Evolutionary conservation across 2,329 filamentous ascomycete genomes (phyloP).

Genomic region (Paecilomyces niveus): DNA sequence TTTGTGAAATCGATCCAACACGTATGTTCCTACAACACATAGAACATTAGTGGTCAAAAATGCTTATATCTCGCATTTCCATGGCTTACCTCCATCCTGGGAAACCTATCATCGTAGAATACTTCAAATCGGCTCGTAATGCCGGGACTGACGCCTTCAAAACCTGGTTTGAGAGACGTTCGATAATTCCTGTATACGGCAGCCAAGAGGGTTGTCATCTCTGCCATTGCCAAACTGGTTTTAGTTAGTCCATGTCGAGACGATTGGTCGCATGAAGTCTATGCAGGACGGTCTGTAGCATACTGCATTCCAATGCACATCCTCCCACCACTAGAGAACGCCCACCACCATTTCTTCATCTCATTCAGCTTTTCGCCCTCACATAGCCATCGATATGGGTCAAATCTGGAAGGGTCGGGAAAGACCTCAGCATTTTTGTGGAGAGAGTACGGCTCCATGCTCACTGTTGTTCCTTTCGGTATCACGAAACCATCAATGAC

Average conservation of each 20-base stretch:
- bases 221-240: constrained; percentile 42
- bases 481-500: constrained; percentile 28
- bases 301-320: constrained; percentile 35
- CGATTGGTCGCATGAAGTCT: not conserved
- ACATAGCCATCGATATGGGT: constrained; percentile 26
- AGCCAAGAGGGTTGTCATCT: constrained; percentile 43
- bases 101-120: constrained; percentile 28
- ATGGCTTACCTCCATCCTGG: constrained; percentile 12
- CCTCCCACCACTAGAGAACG: constrained; percentile 33
- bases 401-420: constrained; percentile 16
- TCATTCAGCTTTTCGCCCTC: constrained; percentile 10
- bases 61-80: not conserved
- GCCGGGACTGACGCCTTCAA: constrained; percentile 27
- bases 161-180: constrained; percentile 23
- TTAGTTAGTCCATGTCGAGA: not conserved
- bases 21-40: constrained; percentile 1
- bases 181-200: constrained; percentile 40
- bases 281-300: not conserved
- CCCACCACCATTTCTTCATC: constrained; percentile 32
- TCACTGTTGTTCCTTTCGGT: constrained; percentile 25
- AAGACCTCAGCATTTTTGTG: constrained; percentile 28
- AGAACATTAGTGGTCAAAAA: not conserved
- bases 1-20: not conserved
- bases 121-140: constrained; percentile 38
- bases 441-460: constrained; percentile 24